These are phyloP conservation scores for Cyclanthera cordifolia DNA, from an alignment of 306 rosid species.

Conservation along the genomic window DNA sequence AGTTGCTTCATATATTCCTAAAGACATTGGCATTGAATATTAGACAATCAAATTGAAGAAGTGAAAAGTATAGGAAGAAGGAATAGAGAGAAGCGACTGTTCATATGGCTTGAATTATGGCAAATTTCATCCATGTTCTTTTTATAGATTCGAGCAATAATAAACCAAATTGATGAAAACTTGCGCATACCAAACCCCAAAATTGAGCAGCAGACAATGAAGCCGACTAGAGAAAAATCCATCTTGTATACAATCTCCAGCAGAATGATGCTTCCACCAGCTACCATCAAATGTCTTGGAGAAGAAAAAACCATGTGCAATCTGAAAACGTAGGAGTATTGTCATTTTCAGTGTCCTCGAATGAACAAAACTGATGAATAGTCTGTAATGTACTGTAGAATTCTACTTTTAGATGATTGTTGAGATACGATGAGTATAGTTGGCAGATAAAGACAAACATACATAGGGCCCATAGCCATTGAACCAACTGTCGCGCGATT, in stretches of 20 bases:
- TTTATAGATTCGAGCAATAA: background rate
- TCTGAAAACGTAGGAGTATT: constrained; percentile 25
- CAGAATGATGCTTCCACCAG: constrained; percentile 72
- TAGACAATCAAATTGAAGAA: background rate
- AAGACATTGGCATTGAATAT: constrained; percentile 12
- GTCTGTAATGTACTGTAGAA: background rate
- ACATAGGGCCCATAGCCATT: background rate
- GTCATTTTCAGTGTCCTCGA: constrained; percentile 1
- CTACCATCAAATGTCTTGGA: constrained; percentile 86
- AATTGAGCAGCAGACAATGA: constrained; percentile 62
- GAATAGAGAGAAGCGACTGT: background rate
- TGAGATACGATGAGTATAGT: background rate
- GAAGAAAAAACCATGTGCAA: constrained; percentile 97
- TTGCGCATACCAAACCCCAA: constrained; percentile 79
- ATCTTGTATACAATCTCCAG: constrained; percentile 71
- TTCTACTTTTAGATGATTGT: background rate
- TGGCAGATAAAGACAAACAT: background rate
- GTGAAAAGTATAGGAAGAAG: background rate
- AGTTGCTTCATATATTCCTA: constrained; percentile 87
- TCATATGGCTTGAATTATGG: background rate
- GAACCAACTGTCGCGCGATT: background rate
- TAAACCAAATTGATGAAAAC: constrained; percentile 6
- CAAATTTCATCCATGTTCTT: background rate
- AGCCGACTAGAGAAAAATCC: constrained; percentile 84
- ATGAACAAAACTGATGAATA: background rate